Base-by-base conservation (phyloP, 805 yeast genomes). In the Nakazawaea wickerhamii region DNA sequence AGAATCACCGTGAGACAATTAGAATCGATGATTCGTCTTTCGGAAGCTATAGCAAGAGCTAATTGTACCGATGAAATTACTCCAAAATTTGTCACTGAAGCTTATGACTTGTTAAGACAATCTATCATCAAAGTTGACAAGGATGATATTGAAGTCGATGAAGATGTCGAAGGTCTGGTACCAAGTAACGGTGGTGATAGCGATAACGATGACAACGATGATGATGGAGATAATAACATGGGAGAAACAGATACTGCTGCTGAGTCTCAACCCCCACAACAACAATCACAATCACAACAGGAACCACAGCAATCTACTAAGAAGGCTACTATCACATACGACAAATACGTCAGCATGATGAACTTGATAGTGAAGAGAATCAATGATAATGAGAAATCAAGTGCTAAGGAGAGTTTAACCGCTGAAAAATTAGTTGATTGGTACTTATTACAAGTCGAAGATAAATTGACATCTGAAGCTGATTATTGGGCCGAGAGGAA, bases 11-110 rank as follows among this genome's bases (percentile, higher is more conserved):
- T 93, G 27, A 84, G 99, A 70, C 99, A 93, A 60, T 73, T 93
- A 55, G 99, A 91, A 65, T 83, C 93, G 41, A 77, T 90, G 89
- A 83, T 93, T 51, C 77, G 99, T 58, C 71, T 93, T 46, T 81
- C 93, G 3, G 99, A 93, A 60, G 98, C 96, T 1, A 90, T 93
- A 63, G 98, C 99, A 1, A 75, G 96, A 51, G 97, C 98, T 21
- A 93, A 91, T 62, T 90, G 98, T 64, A 85, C 90, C 15, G 93
- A 86, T 49, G 89, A 80, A 48, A 82, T 89, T 41, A 79, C 91
- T 0, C 86, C 91, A 6, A 72, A 73, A 27, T 86, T 88, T 60
- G 98, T 91, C 35, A 84, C 90, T 3, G 98, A 93, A 59, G 99
- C 99, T 0, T 89, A 84, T 60, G 91, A 84, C 55, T 67, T 93